A percentile compares a stretch with the other conserved stretches of the same genome.
phyloP scores from a whole-genome alignment of 352 stramenopile genomes.

The Phytophthora hibernalis region DNA sequence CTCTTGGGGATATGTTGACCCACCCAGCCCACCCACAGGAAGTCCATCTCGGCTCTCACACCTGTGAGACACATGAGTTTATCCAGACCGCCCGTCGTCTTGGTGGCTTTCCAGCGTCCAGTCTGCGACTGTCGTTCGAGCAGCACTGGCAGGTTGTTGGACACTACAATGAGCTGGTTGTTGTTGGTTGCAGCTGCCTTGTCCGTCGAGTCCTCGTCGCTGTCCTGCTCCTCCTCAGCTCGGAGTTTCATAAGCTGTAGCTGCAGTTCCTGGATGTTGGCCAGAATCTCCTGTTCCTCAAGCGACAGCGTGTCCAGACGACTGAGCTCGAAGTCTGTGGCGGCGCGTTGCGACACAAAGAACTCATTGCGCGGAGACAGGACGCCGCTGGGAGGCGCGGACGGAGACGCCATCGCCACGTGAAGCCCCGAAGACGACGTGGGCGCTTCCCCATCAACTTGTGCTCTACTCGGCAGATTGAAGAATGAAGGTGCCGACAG shows the following conservation, averaged over 20 bases:
- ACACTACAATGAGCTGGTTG: constrained; percentile 87
- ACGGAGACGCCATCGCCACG: constrained; percentile 31
- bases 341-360: constrained; percentile 74
- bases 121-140: constrained; percentile 78
- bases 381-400: constrained; percentile 33
- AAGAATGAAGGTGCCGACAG: constrained; percentile 29
- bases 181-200: constrained; percentile 14
- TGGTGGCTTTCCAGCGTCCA: constrained; percentile 84
- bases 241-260: constrained; percentile 85
- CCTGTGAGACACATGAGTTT: constrained; percentile 86
- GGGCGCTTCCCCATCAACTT: constrained; percentile 33
- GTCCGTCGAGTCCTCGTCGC: constrained; percentile 55
- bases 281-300: constrained; percentile 89
- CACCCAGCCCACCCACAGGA: constrained; percentile 92
- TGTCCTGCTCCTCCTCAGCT: constrained; percentile 68
- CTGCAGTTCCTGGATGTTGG: constrained; percentile 91
- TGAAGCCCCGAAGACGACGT: constrained; percentile 19
- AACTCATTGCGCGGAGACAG: constrained; percentile 79
- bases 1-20: constrained; percentile 87
- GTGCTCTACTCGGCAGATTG: constrained; percentile 15
- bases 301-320: constrained; percentile 77
- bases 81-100: constrained; percentile 87
- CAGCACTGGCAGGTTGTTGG: constrained; percentile 86
- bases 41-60: constrained; percentile 68
- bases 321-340: constrained; percentile 71